Base-by-base conservation (phyloP, 257 asterid genomes). In the Prunella vulgaris region DNA sequence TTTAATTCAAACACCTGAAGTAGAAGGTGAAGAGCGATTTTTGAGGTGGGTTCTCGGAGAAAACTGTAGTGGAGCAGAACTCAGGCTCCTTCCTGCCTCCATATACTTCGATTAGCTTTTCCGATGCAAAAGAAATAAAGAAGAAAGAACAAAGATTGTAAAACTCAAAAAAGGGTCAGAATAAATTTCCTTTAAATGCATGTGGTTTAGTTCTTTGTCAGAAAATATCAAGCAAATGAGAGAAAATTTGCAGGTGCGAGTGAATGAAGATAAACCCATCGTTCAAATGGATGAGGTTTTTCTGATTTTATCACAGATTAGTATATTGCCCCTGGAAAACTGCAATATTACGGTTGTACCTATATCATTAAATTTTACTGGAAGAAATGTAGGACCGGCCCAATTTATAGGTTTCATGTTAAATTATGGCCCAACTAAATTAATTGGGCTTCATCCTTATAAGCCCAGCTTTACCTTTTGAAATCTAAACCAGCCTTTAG, bases 41-140 rank as follows among this genome's bases (percentile, higher is more conserved):
- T 84, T 82, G 77, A 79, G 60, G 70, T 82, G 86, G 77, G 72
- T 77, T 77, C 86, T 81, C 67, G 77, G 70, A 77, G 86, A 69
- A 61, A 86, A 81, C 64, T 83, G 81, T n/a, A 90, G 79, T 33
- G 95, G 86, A 65, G 94, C 84, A 75, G 94, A 80, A 72, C 86
- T 76, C 65, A 88, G 68, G 78, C 76, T 86, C 71, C 87, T 83
- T 20, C 90, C 88, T 33, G 85, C 87, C 84, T 88, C 95, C 97
- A 90, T 90, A 28, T n/a, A 49, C 27, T 42, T 69, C 15, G 7
- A 48, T 44, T 42, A 64, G 66, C 30, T 73, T 32, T 49, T n/a
- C 15, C 10, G 61, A 9, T 46, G 40, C 54, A 48, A 46, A 56
- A n/a, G 9, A 5, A 9, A 2, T 0, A 2, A 5, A 21, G 37